Conservation (phyloP, 768 basidiomycete species). For the Russula sp. region DNA sequence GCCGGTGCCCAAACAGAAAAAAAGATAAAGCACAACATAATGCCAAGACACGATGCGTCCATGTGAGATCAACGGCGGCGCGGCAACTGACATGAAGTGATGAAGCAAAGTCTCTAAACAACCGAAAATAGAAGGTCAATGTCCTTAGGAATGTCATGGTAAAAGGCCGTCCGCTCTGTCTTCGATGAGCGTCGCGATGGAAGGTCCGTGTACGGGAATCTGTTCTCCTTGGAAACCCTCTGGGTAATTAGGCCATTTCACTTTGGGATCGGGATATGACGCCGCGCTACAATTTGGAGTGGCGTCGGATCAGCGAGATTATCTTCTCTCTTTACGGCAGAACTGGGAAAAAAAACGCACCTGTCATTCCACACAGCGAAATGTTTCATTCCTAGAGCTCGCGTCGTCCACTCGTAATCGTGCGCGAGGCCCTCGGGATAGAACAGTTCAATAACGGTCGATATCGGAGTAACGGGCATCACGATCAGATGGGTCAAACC, state of each 20-base stretch:
- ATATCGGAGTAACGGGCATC: slow-evolving; percentile 72
- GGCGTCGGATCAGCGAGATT: not conserved
- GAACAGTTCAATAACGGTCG: slow-evolving; percentile 84
- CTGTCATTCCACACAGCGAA: slow-evolving; percentile 81
- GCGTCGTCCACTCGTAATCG: slow-evolving; percentile 82
- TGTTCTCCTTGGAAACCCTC: slow-evolving; percentile 79
- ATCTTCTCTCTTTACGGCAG: not conserved
- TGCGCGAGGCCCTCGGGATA: slow-evolving; percentile 77
- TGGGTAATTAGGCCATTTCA: slow-evolving; percentile 63
- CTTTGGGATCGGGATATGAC: slow-evolving; percentile 50
- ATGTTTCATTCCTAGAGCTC: slow-evolving; percentile 69
- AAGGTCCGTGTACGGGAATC: slow-evolving; percentile 70
- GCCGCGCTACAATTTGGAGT: not conserved
- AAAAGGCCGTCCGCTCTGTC: slow-evolving; percentile 50
- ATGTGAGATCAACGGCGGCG: not conserved
- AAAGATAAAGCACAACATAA: too few relatives aligned
- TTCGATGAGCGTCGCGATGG: slow-evolving; percentile 67
- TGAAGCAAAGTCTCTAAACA: not conserved
- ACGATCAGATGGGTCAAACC: slow-evolving; percentile 82
- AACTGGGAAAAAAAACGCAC: slow-evolving; percentile 40
- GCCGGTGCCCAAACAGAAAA: not conserved
- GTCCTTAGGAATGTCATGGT: slow-evolving; percentile 12
- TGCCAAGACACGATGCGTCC: not conserved
- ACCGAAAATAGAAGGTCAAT: not conserved
- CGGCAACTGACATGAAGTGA: not conserved